A percentile compares a stretch with the other conserved stretches of the same genome.
phyloP scores from a whole-genome alignment of 345 rosid species.

The Lenwebbia sp. region DNA sequence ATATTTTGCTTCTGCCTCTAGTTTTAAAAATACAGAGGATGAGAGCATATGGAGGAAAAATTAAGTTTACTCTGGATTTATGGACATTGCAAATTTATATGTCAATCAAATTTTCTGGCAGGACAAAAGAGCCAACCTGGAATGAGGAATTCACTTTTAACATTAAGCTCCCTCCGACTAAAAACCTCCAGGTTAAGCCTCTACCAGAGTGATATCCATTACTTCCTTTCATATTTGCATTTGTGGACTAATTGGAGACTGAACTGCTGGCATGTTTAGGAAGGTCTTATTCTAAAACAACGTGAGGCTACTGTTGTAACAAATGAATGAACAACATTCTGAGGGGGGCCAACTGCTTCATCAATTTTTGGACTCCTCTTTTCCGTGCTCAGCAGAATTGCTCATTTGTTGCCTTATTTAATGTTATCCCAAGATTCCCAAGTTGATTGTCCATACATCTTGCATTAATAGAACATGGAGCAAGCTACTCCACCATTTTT shows the following conservation, averaged over 20 bases:
- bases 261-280: not conserved
- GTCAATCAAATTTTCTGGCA: constrained; percentile 16
- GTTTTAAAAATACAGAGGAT: not conserved
- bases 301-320: not conserved
- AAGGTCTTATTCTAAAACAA: not conserved
- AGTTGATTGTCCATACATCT: not conserved
- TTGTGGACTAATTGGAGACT: not conserved
- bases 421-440: not conserved
- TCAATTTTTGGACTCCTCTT: not conserved
- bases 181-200: constrained; percentile 56
- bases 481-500: not conserved
- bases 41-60: not conserved
- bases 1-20: not conserved
- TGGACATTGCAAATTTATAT: not conserved
- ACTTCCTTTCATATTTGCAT: not conserved
- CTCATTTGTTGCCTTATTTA: not conserved
- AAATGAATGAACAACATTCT: not conserved
- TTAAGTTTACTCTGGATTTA: not conserved
- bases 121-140: constrained; percentile 84
- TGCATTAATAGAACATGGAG: not conserved
- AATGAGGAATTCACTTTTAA: constrained; percentile 66
- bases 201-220: constrained; percentile 1
- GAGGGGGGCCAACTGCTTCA: not conserved
- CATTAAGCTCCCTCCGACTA: constrained; percentile 41
- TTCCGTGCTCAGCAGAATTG: not conserved